phyloP scores from a whole-genome alignment of 805 yeast genomes.

The Wickerhamiella occidentalis region DNA sequence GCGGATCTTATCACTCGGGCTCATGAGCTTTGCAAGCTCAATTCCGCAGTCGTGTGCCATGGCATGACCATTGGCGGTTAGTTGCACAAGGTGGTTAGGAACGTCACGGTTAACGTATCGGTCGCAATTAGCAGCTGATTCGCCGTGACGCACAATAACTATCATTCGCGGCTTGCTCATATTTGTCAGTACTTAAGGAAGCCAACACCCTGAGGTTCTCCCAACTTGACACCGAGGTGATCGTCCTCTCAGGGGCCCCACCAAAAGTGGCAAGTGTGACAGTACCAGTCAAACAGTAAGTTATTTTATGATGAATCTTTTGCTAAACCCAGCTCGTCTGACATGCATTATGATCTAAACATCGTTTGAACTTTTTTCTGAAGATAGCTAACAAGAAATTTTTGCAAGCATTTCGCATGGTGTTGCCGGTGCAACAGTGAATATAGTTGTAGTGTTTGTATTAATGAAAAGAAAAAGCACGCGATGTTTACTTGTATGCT shows the following conservation, averaged over 20 bases:
- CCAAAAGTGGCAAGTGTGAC: too few relatives aligned
- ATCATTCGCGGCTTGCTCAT: conserved; percentile 38
- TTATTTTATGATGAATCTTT: conserved; percentile 10
- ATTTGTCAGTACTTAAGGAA: neutral
- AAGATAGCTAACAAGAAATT: conserved; percentile 9
- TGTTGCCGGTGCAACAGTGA: neutral
- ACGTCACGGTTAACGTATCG: conserved; percentile 64
- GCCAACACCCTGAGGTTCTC: neutral
- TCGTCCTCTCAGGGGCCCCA: neutral
- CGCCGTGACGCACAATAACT: conserved; percentile 80
- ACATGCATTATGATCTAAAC: conserved; percentile 12
- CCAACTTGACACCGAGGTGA: neutral
- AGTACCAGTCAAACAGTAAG: conserved; percentile 6
- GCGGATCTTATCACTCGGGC: conserved; percentile 45
- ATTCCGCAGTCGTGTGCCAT: conserved; percentile 32
- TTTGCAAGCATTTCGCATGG: too few relatives aligned
- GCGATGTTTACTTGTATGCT: too few relatives aligned
- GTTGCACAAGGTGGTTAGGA: conserved; percentile 68
- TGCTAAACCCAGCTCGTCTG: conserved; percentile 14
- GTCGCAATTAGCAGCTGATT: conserved; percentile 80
- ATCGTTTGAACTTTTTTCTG: conserved; percentile 6
- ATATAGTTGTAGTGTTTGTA: too few relatives aligned
- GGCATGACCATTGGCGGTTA: conserved; percentile 57
- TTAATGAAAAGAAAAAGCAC: too few relatives aligned
- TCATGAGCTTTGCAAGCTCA: conserved; percentile 28